Evolutionary conservation across 2,329 filamentous ascomycete genomes (phyloP), one percentile per base, ranked within the genome.

Genomic region (Lachnellula hyalina): DNA sequence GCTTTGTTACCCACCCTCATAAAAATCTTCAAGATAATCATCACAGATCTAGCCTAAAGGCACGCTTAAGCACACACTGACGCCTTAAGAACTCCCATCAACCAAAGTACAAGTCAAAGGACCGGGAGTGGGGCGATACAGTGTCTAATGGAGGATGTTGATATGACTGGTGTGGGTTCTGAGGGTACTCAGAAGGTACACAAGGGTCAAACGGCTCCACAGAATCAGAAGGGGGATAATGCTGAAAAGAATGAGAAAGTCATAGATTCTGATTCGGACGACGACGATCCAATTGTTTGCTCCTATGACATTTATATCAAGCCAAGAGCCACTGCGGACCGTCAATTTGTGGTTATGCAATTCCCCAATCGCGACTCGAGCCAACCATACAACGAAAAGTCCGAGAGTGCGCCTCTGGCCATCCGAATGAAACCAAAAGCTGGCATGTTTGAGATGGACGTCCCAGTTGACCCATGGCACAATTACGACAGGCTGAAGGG

Each of bases 231-330:
- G 21, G 2, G 12, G 4, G 19, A 17, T 19, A 5, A 12, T 44
- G 21, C 7, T 6, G 12, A 25, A 44, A 23, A 19, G 19, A 17
- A 23, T 6, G 5, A 4, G 8, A 23, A 44, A n/a, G 55, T 55
- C 54, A 51, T 44, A 44, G 54, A 60, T 17, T 19, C 51, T 25
- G 51, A 53, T 32, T 15, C 14, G n/a, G 36, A 40, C 36, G 36
- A 40, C 47, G 71, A 79, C 19, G 88, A 92, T 67, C 87, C 88
- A 52, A 79, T 92, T 61, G 78, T 87, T 51, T 80, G 84, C 42
- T 84, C 81, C 59, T 97, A 96, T 80, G 83, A 90, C 68, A 84
- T 97, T 71, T 93, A 87, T 74, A 84, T 96, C 68, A 96, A 92
- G 64, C 87, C 90, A 21, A 75, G 80, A 19, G 81, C 87, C 46